Evolutionary conservation across 2,329 filamentous ascomycete genomes (phyloP), one percentile per base, ranked within the genome.

Genomic region (Trichoderma sp.): DNA sequence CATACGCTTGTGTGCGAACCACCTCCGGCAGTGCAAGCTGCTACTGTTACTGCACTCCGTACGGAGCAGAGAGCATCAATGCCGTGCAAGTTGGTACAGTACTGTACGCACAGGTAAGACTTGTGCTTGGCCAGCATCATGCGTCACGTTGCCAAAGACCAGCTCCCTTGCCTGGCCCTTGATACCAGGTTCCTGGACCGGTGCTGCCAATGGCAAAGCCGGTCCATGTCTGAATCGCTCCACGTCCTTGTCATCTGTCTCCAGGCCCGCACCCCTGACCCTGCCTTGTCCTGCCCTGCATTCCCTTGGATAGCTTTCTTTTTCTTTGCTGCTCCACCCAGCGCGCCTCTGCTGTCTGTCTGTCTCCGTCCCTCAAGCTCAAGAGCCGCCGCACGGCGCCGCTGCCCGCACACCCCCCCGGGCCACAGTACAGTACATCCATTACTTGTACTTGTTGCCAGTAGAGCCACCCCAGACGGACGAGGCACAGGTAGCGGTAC

Each of bases 131-230:
- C 55, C 66, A 63, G 68, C 68, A 70, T 47, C 67, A 61, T 50
- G 66, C 66, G 66, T 61, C 66, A 68, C 66, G 55, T 34, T 61
- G 55, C 26, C 66, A 68, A 26, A 50, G 36, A 43, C 55, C 23
- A 34, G 47, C 26, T 50, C 39, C 66, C 57, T 50, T 50, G 55
- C 66, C 66, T 50, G 28, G 66, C 39, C 66, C 55, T 61, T 32
- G 65, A 28, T 70, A 70, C 68, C 68, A 64, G 59, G 68, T 70
- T 70, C 58, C 68, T 64, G 68, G 68, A 70, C 68, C 68, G n/a
- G 43, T 64, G 34, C 47, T 57, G 58, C 68, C 68, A 70, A 70
- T 70, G 68, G 39, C 58, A 63, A 34, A 32, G 55, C 57, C 28
- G 26, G 55, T 17, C 57, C 13, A 47, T 53, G 43, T 63, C 43